A percentile compares a stretch with the other conserved stretches of the same genome.
These are phyloP conservation scores for Pseudogymnoascus sp. DNA, from an alignment of 2,329 filamentous ascomycete genomes.

Conservation along the genomic window DNA sequence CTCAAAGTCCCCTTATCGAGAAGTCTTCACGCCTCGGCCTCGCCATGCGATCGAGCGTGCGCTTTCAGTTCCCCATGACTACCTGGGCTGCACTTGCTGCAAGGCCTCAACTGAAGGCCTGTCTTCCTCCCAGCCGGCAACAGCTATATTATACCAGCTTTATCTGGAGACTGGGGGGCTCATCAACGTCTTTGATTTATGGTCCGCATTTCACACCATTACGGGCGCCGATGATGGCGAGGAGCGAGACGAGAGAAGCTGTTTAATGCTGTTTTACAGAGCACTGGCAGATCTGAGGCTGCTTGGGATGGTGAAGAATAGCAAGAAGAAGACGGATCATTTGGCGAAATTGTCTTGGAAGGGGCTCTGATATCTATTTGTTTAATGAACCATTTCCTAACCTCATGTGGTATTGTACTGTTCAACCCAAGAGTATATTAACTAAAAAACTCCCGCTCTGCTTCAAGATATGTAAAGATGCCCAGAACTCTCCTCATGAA, in stretches of 20 bases:
- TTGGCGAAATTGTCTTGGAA: slow-evolving; percentile 76
- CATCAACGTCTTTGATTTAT: slow-evolving; percentile 72
- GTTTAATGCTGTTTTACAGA: slow-evolving; percentile 73
- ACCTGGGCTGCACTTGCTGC: slow-evolving; percentile 67
- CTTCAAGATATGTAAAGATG: neutral
- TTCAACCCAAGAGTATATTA: neutral
- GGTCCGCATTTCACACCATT: slow-evolving; percentile 65
- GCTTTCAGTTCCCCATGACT: slow-evolving; percentile 65
- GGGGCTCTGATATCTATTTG: slow-evolving; percentile 46
- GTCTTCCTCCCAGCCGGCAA: slow-evolving; percentile 56
- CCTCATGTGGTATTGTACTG: neutral
- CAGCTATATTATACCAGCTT: slow-evolving; percentile 67
- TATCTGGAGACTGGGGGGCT: slow-evolving; percentile 69
- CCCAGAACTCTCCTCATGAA: neutral
- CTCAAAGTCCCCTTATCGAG: slow-evolving; percentile 56
- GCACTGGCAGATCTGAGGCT: slow-evolving; percentile 76
- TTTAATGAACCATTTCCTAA: slow-evolving; percentile 1
- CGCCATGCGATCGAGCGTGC: slow-evolving; percentile 63
- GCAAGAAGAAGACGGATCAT: slow-evolving; percentile 87
- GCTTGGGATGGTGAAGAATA: slow-evolving; percentile 81
- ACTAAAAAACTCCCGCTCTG: neutral
- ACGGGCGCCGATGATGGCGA: slow-evolving; percentile 31
- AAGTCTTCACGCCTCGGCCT: slow-evolving; percentile 69
- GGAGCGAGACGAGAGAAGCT: slow-evolving; percentile 44
- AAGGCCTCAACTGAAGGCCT: slow-evolving; percentile 39